Conservation (phyloP, 768 basidiomycete genomes). For the Termitomyces titanicus region DNA sequence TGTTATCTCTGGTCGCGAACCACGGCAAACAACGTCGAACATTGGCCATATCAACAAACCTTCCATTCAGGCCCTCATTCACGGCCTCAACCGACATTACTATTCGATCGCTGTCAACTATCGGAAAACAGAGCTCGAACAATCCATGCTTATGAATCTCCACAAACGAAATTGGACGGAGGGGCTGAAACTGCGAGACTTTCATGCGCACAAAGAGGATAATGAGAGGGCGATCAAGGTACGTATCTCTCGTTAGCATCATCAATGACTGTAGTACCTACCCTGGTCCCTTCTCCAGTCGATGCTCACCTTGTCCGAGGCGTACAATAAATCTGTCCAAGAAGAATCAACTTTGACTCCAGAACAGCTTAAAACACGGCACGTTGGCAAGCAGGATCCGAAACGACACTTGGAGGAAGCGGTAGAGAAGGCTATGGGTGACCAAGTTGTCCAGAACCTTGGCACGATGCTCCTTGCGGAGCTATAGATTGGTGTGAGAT, state of each 20-base stretch:
- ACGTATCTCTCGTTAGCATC: conserved; percentile 19
- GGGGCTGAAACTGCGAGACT: conserved; percentile 88
- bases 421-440: conserved; percentile 96
- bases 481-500: conserved; percentile 43
- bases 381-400: conserved; percentile 97
- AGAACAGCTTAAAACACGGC: conserved; percentile 94
- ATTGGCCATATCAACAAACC: conserved; percentile 99
- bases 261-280: conserved; percentile 5
- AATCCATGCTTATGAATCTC: conserved; percentile 97
- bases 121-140: conserved; percentile 96
- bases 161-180: conserved; percentile 99
- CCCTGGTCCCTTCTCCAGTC: conserved; percentile 44
- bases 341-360: conserved; percentile 94
- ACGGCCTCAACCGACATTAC: conserved; percentile 96
- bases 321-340: conserved; percentile 97
- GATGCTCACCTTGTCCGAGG: conserved; percentile 89
- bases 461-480: conserved; percentile 95
- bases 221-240: conserved; percentile 98
- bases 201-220: conserved; percentile 78
- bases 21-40: conserved; percentile 95
- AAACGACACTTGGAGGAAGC: conserved; percentile 97
- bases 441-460: conserved; percentile 93
- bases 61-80: conserved; percentile 97
- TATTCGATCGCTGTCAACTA: conserved; percentile 98
- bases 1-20: conserved; percentile 89